These are phyloP conservation scores for Pichia sp. DNA, from an alignment of 1,139 yeast species.

Conservation along the genomic window DNA sequence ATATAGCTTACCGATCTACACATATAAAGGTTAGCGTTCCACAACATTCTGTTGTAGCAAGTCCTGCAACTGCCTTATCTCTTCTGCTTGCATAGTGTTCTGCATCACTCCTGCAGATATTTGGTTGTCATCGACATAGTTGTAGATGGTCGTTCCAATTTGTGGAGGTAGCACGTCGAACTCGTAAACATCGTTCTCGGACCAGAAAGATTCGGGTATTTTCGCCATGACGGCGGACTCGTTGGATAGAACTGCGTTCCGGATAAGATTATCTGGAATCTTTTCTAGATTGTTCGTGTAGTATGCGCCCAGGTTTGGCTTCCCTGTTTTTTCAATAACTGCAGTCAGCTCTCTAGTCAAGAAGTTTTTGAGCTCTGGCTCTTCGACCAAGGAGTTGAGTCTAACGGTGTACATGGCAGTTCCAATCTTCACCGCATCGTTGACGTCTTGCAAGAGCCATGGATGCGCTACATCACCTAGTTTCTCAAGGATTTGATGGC, in stretches of 20 bases:
- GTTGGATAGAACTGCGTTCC: constrained; percentile 66
- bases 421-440: constrained; percentile 32
- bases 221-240: constrained; percentile 68
- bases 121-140: constrained; percentile 36
- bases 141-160: constrained; percentile 36
- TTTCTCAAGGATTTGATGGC: constrained; percentile 45
- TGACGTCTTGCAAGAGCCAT: constrained; percentile 21
- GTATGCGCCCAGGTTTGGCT: constrained; percentile 18
- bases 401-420: constrained; percentile 53
- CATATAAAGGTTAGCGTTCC: constrained; percentile 8
- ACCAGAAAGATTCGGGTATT: constrained; percentile 61
- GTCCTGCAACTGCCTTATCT: constrained; percentile 24
- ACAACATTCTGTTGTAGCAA: constrained; percentile 19
- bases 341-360: constrained; percentile 41
- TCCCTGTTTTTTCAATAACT: constrained; percentile 31
- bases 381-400: constrained; percentile 48
- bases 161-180: constrained; percentile 68
- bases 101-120: constrained; percentile 29
- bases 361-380: constrained; percentile 40
- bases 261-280: constrained; percentile 55
- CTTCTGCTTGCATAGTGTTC: constrained; percentile 23
- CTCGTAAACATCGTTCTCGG: constrained; percentile 56
- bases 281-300: constrained; percentile 24
- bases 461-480: constrained; percentile 27
- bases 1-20: too few species aligned